Percentiles rank a stretch among this genome's conserved stretches.
phyloP scores from a whole-genome alignment of 2,329 filamentous ascomycete genomes.

The Colletotrichum sp. region DNA sequence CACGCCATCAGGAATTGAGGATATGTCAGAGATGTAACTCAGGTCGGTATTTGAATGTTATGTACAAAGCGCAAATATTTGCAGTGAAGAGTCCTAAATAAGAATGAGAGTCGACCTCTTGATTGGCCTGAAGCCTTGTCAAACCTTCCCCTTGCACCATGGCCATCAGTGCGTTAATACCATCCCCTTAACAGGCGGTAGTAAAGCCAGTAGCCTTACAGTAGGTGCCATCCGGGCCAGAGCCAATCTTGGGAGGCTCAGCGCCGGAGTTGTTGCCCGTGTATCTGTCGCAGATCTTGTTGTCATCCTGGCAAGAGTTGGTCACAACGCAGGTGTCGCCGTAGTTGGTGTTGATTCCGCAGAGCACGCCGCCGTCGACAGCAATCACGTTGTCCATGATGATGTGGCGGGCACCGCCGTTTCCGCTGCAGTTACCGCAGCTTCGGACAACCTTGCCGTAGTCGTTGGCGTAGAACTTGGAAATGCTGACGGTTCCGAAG shows the following conservation, averaged over 20 bases:
- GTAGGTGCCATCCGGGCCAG: constrained; percentile 39
- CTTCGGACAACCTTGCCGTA: constrained; percentile 56
- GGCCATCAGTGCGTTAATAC: too few relatives aligned
- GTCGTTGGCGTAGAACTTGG: constrained; percentile 48
- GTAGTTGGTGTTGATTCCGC: constrained; percentile 58
- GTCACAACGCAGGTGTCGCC: constrained; percentile 49
- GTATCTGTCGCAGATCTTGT: constrained; percentile 38
- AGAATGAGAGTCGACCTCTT: too few relatives aligned
- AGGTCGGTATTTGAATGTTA: neutral
- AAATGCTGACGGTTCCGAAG: constrained; percentile 40
- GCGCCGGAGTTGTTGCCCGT: constrained; percentile 38
- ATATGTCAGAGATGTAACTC: too few relatives aligned
- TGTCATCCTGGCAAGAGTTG: constrained; percentile 38
- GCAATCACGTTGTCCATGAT: constrained; percentile 48
- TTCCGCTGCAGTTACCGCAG: constrained; percentile 54
- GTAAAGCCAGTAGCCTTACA: constrained; percentile 28
- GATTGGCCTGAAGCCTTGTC: too few relatives aligned
- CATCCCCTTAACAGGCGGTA: constrained; percentile 13
- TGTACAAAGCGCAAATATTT: neutral
- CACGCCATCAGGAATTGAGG: too few relatives aligned
- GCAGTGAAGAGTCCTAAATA: neutral
- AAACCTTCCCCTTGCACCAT: too few relatives aligned
- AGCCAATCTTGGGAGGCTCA: constrained; percentile 42
- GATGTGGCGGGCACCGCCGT: constrained; percentile 44
- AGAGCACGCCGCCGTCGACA: constrained; percentile 44